Evolutionary conservation across 1,284 basidiomycete species (phyloP).

Genomic region (Fomitopsis pinicola): DNA sequence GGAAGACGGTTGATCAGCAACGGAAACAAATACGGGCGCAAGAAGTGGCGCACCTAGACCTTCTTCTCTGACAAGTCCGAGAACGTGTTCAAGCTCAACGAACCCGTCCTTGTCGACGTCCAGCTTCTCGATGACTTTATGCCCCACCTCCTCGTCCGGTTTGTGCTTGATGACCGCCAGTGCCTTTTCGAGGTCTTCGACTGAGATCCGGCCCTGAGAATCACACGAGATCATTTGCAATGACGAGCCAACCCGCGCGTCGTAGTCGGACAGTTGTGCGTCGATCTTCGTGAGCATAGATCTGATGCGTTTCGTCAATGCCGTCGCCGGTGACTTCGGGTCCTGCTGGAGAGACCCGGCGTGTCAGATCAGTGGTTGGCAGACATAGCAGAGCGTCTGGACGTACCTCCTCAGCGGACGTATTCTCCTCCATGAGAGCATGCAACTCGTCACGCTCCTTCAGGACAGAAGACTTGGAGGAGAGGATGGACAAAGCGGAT

Average conservation of each 20-base stretch:
- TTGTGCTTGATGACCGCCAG: conserved; percentile 92
- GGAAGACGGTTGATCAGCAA: conserved; percentile 3
- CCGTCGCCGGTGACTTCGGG: conserved; percentile 73
- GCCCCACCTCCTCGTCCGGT: conserved; percentile 89
- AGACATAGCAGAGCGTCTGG: neutral
- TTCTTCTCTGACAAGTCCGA: conserved; percentile 76
- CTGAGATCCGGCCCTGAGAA: conserved; percentile 87
- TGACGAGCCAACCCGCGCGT: conserved; percentile 84
- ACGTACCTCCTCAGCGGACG: conserved; percentile 78
- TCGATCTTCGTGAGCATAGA: conserved; percentile 97
- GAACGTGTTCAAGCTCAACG: conserved; percentile 83
- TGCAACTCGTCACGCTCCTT: conserved; percentile 94
- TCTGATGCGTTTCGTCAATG: conserved; percentile 91
- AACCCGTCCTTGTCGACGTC: conserved; percentile 97
- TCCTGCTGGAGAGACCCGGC: conserved; percentile 39
- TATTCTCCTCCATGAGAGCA: conserved; percentile 88
- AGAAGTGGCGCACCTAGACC: conserved; percentile 50
- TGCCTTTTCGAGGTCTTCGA: conserved; percentile 88
- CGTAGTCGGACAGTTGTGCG: conserved; percentile 89
- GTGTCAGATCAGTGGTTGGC: neutral
- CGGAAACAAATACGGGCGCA: conserved; percentile 5
- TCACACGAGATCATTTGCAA: conserved; percentile 95
- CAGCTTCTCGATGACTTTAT: conserved; percentile 87
- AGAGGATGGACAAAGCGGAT: conserved; percentile 88
- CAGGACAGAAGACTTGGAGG: conserved; percentile 93